Evolutionary conservation across 2,329 filamentous ascomycete species (phyloP), one percentile per base, ranked within the genome.

Genomic region (Neofusicoccum umdonicola): DNA sequence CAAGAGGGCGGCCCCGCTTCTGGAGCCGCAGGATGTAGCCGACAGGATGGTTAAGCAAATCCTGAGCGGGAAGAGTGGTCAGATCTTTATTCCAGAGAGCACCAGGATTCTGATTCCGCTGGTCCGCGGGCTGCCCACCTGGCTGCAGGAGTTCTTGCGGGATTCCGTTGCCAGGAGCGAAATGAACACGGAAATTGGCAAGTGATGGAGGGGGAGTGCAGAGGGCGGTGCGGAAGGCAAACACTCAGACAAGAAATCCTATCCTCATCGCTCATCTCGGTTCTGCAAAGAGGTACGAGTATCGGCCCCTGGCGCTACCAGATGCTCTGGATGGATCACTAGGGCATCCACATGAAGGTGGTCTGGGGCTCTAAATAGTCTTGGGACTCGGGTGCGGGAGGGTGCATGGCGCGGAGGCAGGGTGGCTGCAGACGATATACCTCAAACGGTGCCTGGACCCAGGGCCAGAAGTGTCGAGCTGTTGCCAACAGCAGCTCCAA

Each of bases 41-140:
- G 67, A 72, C 35, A 22, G 66, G 0, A 71, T 75, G 0, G 50
- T 73, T 9, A 63, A 72, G 60, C 72, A 73, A 31, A 72, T 74
- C 0, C 15, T 74, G 7, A 68, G 60, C 7, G 72, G 64, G 13
- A 64, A 65, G 47, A 72, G 72, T 45, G 73, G 72, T 3, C 62
- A 69, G 15, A 19, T 75, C 1, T 65, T 65, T 56, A 69, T 74
- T 2, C 73, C 72, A 5, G 56, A 63, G 42, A 65, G 48, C 7
- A 19, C 57, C 45, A 67, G 2, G 68, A 45, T 57, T 76, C 11
- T 67, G 2, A 71, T 75, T 4, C 71, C 69, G 8, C 66, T 84
- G 42, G 68, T 71, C 41, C 58, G 71, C 27, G 65, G 61, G 22
- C 71, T 66, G 67, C 72, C 72, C 2, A 22, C 67, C 22, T 74